Conservation (phyloP, 1,139 yeast species). For the Zygosaccharomyces pseudobailii region DNA sequence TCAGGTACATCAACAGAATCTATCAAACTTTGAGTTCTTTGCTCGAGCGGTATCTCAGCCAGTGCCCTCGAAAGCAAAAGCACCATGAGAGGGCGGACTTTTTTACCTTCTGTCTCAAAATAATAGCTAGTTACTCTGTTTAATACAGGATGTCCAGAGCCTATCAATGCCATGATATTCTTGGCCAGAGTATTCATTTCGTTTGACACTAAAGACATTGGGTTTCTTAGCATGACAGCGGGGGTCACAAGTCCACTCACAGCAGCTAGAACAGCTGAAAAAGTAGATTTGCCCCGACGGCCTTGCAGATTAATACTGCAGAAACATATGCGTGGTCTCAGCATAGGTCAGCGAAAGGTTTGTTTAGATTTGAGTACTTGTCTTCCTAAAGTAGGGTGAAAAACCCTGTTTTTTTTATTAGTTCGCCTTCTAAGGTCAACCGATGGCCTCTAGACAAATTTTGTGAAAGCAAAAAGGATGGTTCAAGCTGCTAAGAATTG, state of each 20-base stretch:
- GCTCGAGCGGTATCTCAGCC: conserved; percentile 64
- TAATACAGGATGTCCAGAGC: conserved; percentile 89
- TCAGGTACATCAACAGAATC: conserved; percentile 62
- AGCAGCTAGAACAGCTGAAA: conserved; percentile 62
- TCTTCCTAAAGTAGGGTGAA: not conserved
- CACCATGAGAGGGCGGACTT: conserved; percentile 87
- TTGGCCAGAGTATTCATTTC: conserved; percentile 90
- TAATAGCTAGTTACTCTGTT: conserved; percentile 89
- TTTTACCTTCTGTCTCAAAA: conserved; percentile 94
- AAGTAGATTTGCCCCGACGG: conserved; percentile 37
- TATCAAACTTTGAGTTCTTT: conserved; percentile 59
- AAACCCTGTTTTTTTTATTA: not conserved
- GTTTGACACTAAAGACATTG: conserved; percentile 85
- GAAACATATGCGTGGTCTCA: conserved; percentile 1
- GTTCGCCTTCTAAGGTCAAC: not conserved
- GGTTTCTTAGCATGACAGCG: conserved; percentile 56
- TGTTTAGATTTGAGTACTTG: not conserved
- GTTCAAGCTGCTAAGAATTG: not conserved
- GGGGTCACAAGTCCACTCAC: conserved; percentile 85
- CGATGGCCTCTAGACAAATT: not conserved
- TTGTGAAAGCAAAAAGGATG: not conserved
- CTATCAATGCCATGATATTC: conserved; percentile 80
- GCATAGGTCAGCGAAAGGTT: conserved; percentile 3
- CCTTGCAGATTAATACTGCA: not conserved
- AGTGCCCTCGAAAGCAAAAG: conserved; percentile 77